Base-by-base conservation (phyloP, 2,329 filamentous ascomycete species). In the Colletotrichum endophyticum region DNA sequence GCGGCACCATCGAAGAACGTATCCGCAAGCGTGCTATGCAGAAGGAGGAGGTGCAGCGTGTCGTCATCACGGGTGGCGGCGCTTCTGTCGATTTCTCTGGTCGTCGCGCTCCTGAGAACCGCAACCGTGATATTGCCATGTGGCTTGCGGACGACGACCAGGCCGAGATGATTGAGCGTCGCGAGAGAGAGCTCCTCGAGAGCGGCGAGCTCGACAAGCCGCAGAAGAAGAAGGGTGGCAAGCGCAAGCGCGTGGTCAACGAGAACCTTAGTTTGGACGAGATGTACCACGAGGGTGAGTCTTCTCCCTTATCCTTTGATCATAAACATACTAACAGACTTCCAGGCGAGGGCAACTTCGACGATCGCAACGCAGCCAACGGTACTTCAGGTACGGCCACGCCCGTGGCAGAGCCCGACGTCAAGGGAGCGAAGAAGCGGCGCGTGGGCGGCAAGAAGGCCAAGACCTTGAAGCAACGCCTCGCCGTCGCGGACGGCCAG, bases 61-160 rank as follows among this genome's bases (percentile, higher is more conserved):
- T 99, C 30, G 96, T 98, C 83, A 99, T 99, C 82, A 95, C 95
- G 66, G 97, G 96, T 80, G 96, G 96, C 74, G 96, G 95, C 79
- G 94, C 94, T 72, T 95, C 95, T 78, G 96, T 99, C 78, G 97
- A 99, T 88, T 99, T 99, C 89, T 99, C 98, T 84, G 97, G 96
- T 68, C 94, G 97, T 70, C 92, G 94, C 78, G 93, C 93, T 77
- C 91, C 94, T 7, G 96, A 98, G 88, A 98, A 98, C 86, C 93
- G 96, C 78, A 98, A 98, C 83, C 98, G 98, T 86, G 97, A 99
- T 82, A 99, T 99, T 85, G 97, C 97, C 62, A 94, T 99, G 94
- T 99, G 97, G 97, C 93, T 99, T 78, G 96, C 96, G 22, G 97
- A 99, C 83, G 97, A 99, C 80, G 96, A 99, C 73, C 95, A 99